These are phyloP conservation scores for Aspergillus nomiae DNA, from an alignment of 2,329 filamentous ascomycete genomes.

Conservation along the genomic window DNA sequence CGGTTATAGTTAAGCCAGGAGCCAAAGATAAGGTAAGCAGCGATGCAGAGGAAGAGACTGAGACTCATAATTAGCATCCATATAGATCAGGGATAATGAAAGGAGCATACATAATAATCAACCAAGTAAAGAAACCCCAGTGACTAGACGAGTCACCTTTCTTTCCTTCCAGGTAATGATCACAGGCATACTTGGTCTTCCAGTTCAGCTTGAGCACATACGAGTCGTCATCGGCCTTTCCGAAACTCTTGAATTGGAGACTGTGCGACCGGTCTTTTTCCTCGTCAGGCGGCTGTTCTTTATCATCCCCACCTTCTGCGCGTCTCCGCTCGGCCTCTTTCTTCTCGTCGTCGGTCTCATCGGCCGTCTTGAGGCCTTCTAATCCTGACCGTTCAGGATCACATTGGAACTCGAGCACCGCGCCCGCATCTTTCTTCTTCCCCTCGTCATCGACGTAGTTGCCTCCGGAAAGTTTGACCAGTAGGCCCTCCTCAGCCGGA, in stretches of 20 bases:
- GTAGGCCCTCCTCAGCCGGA: constrained; percentile 69
- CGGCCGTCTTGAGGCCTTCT: constrained; percentile 52
- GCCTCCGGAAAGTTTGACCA: constrained; percentile 66
- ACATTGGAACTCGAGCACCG: constrained; percentile 84
- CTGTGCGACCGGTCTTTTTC: constrained; percentile 52
- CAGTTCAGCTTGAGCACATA: constrained; percentile 76
- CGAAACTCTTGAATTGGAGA: constrained; percentile 76
- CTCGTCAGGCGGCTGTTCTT: constrained; percentile 20
- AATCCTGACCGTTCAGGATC: constrained; percentile 70
- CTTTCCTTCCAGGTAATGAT: constrained; percentile 55
- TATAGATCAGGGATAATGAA: background rate
- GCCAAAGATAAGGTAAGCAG: constrained; percentile 93
- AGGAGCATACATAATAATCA: constrained; percentile 79
- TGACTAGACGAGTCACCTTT: constrained; percentile 49
- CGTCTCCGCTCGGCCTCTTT: constrained; percentile 15
- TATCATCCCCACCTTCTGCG: constrained; percentile 26
- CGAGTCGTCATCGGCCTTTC: constrained; percentile 56
- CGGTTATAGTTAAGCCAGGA: constrained; percentile 99
- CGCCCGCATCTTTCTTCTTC: constrained; percentile 60
- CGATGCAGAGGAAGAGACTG: constrained; percentile 80
- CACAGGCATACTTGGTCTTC: constrained; percentile 86
- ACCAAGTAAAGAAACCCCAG: constrained; percentile 98
- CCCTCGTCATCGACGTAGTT: constrained; percentile 50
- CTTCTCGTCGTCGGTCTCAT: constrained; percentile 27
- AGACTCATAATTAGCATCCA: background rate